A percentile compares a stretch with the other conserved stretches of the same genome.
These are phyloP conservation scores for Basidiobolus meristosporus DNA, from an alignment of 371 early-diverging fungal genomes.

Conservation along the genomic window DNA sequence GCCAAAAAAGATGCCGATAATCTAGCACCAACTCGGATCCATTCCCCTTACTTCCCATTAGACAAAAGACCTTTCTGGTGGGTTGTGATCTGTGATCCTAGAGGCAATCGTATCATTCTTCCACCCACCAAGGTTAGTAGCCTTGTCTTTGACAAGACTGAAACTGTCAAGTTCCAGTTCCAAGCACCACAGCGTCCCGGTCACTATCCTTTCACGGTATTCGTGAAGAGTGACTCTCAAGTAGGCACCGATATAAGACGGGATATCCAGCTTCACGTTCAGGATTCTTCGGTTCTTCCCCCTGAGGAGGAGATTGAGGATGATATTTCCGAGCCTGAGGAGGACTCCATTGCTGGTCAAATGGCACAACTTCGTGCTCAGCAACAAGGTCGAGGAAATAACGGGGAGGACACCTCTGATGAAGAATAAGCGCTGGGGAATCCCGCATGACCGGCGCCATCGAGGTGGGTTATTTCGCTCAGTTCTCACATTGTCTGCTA, in stretches of 20 bases:
- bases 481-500: too few relatives aligned
- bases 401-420: too few relatives aligned
- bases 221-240: constrained; percentile 77
- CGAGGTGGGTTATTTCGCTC: too few relatives aligned
- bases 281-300: constrained; percentile 47
- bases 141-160: constrained; percentile 34
- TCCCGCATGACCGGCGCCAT: too few relatives aligned
- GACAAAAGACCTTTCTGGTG: constrained; percentile 84
- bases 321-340: constrained; percentile 90
- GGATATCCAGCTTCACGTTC: constrained; percentile 32
- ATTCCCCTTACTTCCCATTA: constrained; percentile 48
- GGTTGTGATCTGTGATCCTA: constrained; percentile 73
- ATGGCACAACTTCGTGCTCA: constrained; percentile 69
- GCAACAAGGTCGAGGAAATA: too few relatives aligned
- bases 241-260: constrained; percentile 59
- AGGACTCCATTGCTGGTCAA: constrained; percentile 85
- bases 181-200: constrained; percentile 84
- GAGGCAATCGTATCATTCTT: constrained; percentile 62
- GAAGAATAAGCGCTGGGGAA: too few relatives aligned
- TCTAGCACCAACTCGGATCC: too few relatives aligned
- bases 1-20: too few relatives aligned
- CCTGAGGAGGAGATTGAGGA: constrained; percentile 63
- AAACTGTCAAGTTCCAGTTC: constrained; percentile 80
- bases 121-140: constrained; percentile 63
- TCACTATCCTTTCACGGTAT: constrained; percentile 58